Conservation (phyloP, 768 basidiomycete species). For the Sistotremastrum suecicum region DNA sequence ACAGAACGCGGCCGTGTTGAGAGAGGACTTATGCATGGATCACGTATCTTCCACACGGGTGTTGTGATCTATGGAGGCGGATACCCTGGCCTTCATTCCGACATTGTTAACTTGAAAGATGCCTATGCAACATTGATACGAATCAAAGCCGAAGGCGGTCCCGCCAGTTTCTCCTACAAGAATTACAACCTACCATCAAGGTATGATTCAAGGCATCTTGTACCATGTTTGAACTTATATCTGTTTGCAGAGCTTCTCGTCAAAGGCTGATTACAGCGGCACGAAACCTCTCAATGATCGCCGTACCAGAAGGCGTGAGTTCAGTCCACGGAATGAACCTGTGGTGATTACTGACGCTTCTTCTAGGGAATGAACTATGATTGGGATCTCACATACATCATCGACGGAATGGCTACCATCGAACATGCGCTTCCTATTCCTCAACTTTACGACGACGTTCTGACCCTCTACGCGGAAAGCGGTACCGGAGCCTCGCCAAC, state of each 20-base stretch:
- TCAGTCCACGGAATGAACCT: background rate
- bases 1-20: slow-evolving; percentile 56
- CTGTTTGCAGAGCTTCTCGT: slow-evolving; percentile 39
- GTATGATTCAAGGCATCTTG: slow-evolving; percentile 18
- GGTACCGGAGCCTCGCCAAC: slow-evolving; percentile 65
- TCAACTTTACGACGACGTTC: slow-evolving; percentile 48
- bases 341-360: background rate
- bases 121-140: slow-evolving; percentile 51
- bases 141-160: slow-evolving; percentile 60
- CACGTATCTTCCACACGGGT: slow-evolving; percentile 61
- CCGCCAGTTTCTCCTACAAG: slow-evolving; percentile 60
- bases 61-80: slow-evolving; percentile 48
- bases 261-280: slow-evolving; percentile 52
- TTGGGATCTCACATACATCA: slow-evolving; percentile 66
- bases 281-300: slow-evolving; percentile 49
- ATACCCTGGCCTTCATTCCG: slow-evolving; percentile 34
- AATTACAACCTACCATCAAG: slow-evolving; percentile 61
- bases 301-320: slow-evolving; percentile 54
- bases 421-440: slow-evolving; percentile 61
- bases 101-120: slow-evolving; percentile 46
- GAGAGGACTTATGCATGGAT: slow-evolving; percentile 52
- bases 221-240: background rate
- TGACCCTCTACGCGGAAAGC: slow-evolving; percentile 46
- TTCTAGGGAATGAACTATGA: slow-evolving; percentile 57
- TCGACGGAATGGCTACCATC: slow-evolving; percentile 72